Evolutionary conservation across 345 rosid species (phyloP), one percentile per base, ranked within the genome.

Genomic region (Zanthoxylum bungeanum): DNA sequence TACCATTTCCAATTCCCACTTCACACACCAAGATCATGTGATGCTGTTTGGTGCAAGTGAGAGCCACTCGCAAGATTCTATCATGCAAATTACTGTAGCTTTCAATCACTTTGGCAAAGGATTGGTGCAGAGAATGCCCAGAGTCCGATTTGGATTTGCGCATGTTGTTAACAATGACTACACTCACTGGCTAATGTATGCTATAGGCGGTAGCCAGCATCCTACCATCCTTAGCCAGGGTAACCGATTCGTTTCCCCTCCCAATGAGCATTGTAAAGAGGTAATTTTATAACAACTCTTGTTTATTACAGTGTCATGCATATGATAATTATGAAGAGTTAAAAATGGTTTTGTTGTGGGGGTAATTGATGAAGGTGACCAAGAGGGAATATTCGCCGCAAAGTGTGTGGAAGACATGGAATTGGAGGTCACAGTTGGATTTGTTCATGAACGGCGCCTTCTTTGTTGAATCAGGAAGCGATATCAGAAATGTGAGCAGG

Each of bases 401-500:
- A 19, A 7, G 50, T 7, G 80, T 47, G 31, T 89, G 98, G 98
- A 81, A 76, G 71, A 4, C 30, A 0, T 88, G 98, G 97, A 71
- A 66, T 0, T 93, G 98, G 97, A 82, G 70, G 78, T 91, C 98
- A 25, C 85, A 86, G 73, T 83, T 80, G 25, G 98, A 93, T 76
- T 44, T 86, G 62, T 36, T 89, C 72, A 8, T 86, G 68, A 88
- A 91, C 24, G 98, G 93, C 3, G 93, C 93, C n/a, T 85, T 76
- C 73, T 89, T 91, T 68, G 80, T 85, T 33, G 67, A 85, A 78
- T 89, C 97, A 0, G 94, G 97, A 4, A 76, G 36, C 22, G 69
- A 80, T 1, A 74, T 68, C 2, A 55, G 16, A 16, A 46, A 24
- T 25, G 66, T 56, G 1, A 1, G 71, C 50, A 77, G 58, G 21